These are phyloP conservation scores for Xylaria multiplex DNA, from an alignment of 2,329 filamentous ascomycete genomes.

Conservation along the genomic window DNA sequence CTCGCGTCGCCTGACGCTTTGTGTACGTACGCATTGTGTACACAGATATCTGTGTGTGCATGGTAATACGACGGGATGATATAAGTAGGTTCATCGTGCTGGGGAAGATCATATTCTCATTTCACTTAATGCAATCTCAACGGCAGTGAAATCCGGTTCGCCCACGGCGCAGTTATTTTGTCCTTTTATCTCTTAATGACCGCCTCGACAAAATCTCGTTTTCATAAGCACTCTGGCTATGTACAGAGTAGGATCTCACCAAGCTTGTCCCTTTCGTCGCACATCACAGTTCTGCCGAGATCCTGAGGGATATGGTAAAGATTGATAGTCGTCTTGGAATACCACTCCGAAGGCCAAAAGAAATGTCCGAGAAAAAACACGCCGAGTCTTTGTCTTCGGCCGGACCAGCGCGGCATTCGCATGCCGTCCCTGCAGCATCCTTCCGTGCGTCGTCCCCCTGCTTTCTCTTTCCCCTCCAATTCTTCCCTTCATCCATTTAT, in stretches of 20 bases:
- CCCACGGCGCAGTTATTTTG: constrained; percentile 17
- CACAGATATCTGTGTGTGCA: constrained; percentile 14
- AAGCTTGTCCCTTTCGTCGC: constrained; percentile 17
- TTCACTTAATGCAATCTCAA: constrained; percentile 26
- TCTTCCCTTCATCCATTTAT: not conserved
- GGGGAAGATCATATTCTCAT: constrained; percentile 22
- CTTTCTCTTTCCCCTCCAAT: constrained; percentile 1
- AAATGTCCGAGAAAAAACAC: constrained; percentile 59
- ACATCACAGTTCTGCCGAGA: constrained; percentile 16
- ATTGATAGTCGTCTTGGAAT: constrained; percentile 20
- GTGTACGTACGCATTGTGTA: constrained; percentile 18
- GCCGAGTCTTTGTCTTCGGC: constrained; percentile 53
- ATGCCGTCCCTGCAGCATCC: constrained; percentile 59
- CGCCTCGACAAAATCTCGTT: constrained; percentile 12
- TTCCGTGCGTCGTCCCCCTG: constrained; percentile 58
- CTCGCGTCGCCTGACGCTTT: constrained; percentile 25
- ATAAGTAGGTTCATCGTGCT: constrained; percentile 29
- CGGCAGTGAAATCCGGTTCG: constrained; percentile 18
- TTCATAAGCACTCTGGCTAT: constrained; percentile 23
- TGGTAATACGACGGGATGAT: constrained; percentile 34
- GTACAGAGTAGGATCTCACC: constrained; percentile 23
- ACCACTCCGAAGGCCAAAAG: constrained; percentile 35
- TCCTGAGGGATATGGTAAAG: constrained; percentile 16
- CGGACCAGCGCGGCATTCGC: constrained; percentile 54
- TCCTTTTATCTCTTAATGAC: constrained; percentile 20